Evolutionary conservation across 2,329 filamentous ascomycete species (phyloP), one percentile per base, ranked within the genome.

Genomic region (Colletotrichum viniferum): DNA sequence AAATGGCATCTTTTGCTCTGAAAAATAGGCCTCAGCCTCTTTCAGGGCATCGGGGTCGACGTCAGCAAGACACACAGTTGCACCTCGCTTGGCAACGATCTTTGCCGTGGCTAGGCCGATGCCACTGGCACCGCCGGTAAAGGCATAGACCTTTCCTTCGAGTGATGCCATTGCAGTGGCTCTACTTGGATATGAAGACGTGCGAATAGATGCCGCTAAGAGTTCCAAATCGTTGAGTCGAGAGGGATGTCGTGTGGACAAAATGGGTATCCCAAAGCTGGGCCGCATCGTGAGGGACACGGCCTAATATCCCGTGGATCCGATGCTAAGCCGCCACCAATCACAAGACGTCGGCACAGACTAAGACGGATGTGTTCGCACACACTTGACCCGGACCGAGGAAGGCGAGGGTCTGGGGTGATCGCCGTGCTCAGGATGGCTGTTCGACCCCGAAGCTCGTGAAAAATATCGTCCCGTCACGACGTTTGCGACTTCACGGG

Each of bases 61-160:
- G 69, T 87, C 86, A 24, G 84, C 82, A 60, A 86, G 78, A 76
- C 82, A 84, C 16, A 86, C 80, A 1, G 76, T 82, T 13, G 84
- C 86, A 7, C 85, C 84, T 28, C 82, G 80, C 48, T 76, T 74
- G 4, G 82, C 80, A 21, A 87, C 80, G n/a, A 84, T 79, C 71
- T 84, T 81, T 26, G 85, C 83, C 3, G 86, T 84, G 3, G 84
- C 85, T 26, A 85, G 79, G 2, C 86, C 86, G 74, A 88, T 88
- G 18, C 86, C 82, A 60, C 81, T 81, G 26, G 81, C 81, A 18
- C 81, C 82, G 43, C 82, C 82, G 5, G 82, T 83, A 55, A 84
- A 77, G 69, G 80, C 80, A 65, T 79, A 83, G 5, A 84, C 81
- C 52, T 84, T 84, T 26, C 80, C 81, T 16, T 77, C 55, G 6